phyloP scores from a whole-genome alignment of 164 flowering plant species.

The Piper longum region DNA sequence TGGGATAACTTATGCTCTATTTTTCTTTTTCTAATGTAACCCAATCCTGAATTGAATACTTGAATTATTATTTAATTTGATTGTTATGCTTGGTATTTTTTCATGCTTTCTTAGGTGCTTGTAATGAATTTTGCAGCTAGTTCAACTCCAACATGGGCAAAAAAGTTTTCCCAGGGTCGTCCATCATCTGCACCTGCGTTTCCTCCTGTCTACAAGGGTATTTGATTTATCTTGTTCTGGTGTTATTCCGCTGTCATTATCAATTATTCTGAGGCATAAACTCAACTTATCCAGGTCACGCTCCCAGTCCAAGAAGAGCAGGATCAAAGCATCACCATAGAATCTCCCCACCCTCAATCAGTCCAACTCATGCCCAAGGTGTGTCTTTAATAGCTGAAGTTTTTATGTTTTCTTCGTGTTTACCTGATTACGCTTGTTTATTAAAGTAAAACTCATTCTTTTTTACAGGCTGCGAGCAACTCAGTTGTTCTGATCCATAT shows the following conservation, averaged over 20 bases:
- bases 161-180: slow-evolving; percentile 15
- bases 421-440: not conserved
- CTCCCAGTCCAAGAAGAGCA: slow-evolving; percentile 22
- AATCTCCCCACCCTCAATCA: slow-evolving; percentile 39
- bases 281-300: slow-evolving; percentile 20
- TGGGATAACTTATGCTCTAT: not conserved
- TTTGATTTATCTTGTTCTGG: slow-evolving; percentile 1
- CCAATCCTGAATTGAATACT: not conserved
- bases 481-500: slow-evolving; percentile 54
- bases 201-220: slow-evolving; percentile 43
- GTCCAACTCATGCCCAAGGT: slow-evolving; percentile 22
- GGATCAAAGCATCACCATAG: slow-evolving; percentile 23
- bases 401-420: not conserved
- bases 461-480: slow-evolving; percentile 70
- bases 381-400: not conserved
- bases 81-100: not conserved
- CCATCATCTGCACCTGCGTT: slow-evolving; percentile 36
- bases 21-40: not conserved
- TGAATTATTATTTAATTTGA: not conserved
- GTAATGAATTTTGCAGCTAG: slow-evolving; percentile 20
- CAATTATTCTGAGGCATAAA: not conserved
- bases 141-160: slow-evolving; percentile 10
- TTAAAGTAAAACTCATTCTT: not conserved
- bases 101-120: not conserved
- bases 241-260: not conserved